Conservation (phyloP, 345 rosid genomes). For the Brassica rapa region DNA sequence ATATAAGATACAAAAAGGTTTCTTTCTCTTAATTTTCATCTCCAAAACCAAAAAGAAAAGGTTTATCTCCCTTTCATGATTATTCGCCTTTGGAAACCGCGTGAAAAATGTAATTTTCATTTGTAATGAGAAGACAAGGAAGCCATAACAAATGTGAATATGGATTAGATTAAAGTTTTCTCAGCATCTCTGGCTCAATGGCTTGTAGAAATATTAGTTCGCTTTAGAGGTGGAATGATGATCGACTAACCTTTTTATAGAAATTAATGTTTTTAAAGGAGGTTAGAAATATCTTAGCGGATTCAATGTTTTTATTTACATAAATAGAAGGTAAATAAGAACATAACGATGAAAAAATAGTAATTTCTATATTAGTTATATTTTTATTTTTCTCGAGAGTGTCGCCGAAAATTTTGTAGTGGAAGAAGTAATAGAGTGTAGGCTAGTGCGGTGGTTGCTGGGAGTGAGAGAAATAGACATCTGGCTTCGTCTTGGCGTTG, state of each 20-base stretch:
- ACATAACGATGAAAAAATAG: background rate
- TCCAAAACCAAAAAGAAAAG: background rate
- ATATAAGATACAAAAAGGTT: slow-evolving; percentile 25
- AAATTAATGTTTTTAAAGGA: background rate
- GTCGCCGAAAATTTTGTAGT: slow-evolving; percentile 22
- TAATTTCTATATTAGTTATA: background rate
- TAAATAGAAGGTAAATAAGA: background rate
- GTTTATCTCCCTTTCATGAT: slow-evolving; percentile 11
- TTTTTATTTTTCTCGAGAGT: background rate
- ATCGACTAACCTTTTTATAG: background rate
- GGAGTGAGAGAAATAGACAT: slow-evolving; percentile 23
- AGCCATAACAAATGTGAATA: background rate
- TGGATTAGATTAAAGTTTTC: background rate
- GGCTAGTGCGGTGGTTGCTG: slow-evolving; percentile 41
- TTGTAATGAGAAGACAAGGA: background rate
- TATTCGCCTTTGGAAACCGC: slow-evolving; percentile 14
- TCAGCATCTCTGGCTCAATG: background rate
- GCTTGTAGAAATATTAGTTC: background rate
- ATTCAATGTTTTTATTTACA: background rate
- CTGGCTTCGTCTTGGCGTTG: slow-evolving; percentile 21
- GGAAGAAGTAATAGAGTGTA: slow-evolving; percentile 21
- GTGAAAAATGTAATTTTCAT: background rate
- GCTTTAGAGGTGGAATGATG: background rate
- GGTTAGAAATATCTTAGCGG: background rate
- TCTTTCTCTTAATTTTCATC: background rate